A percentile compares a stretch with the other conserved stretches of the same genome.
phyloP scores from a whole-genome alignment of 495 filamentous ascomycete genomes.

The Cercophora newfieldiana region DNA sequence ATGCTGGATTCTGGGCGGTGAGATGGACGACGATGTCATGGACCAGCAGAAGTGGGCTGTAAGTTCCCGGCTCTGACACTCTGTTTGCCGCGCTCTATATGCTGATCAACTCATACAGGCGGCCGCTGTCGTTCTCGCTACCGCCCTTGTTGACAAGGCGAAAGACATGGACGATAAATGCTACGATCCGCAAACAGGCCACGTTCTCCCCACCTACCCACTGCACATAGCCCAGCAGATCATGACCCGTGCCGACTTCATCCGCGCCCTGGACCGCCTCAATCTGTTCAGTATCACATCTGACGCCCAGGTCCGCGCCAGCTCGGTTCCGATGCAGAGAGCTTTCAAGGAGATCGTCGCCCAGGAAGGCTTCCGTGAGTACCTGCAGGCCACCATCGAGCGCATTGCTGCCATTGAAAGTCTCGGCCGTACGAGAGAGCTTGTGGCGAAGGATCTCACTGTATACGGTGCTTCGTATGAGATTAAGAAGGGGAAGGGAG shows the following conservation, averaged over 20 bases:
- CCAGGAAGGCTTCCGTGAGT: conserved; percentile 71
- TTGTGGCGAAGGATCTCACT: conserved; percentile 83
- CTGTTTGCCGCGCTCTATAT: neutral
- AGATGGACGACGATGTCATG: conserved; percentile 99
- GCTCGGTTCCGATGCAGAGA: conserved; percentile 92
- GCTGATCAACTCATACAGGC: conserved; percentile 49
- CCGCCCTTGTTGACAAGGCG: conserved; percentile 80
- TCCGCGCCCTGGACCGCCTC: conserved; percentile 85
- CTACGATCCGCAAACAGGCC: conserved; percentile 65
- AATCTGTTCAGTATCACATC: conserved; percentile 96
- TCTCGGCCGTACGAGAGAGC: conserved; percentile 84
- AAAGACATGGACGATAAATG: conserved; percentile 57
- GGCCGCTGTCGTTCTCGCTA: conserved; percentile 90
- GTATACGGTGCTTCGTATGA: conserved; percentile 77
- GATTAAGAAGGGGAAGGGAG: conserved; percentile 46
- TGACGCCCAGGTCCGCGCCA: conserved; percentile 82
- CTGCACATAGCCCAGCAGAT: conserved; percentile 81
- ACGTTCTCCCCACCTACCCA: conserved; percentile 77
- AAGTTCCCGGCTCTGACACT: conserved; percentile 34
- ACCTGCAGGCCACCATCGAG: conserved; percentile 77
- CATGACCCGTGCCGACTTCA: conserved; percentile 96
- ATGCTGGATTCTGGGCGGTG: conserved; percentile 86
- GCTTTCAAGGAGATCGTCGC: conserved; percentile 82
- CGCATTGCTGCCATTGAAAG: conserved; percentile 90
- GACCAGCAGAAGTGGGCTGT: conserved; percentile 95